These are phyloP conservation scores for Chrysanthemum makinoi DNA, from an alignment of 129 eudicot species.

Conservation along the genomic window DNA sequence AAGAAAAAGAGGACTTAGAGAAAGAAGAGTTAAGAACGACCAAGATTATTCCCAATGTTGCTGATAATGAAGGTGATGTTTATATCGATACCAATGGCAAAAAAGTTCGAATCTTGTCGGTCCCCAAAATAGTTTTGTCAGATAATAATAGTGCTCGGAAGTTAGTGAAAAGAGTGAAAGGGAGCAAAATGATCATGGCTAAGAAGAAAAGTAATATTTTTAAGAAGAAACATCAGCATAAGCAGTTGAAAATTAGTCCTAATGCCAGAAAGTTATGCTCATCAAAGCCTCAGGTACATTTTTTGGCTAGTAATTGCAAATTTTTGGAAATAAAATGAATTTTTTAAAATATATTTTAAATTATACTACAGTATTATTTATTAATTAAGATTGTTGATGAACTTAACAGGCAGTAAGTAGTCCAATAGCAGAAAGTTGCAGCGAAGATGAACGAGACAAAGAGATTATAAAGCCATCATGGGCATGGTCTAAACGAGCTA, in stretches of 20 bases:
- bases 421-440: constrained; percentile 25
- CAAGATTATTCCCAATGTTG: constrained; percentile 27
- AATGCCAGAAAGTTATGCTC: constrained; percentile 32
- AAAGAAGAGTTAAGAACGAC: constrained; percentile 24
- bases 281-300: constrained; percentile 45
- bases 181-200: not conserved
- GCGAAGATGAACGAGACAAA: constrained; percentile 13
- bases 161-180: constrained; percentile 39
- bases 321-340: not conserved
- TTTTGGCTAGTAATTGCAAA: not conserved
- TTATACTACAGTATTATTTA: not conserved
- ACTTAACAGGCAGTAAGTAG: constrained; percentile 31
- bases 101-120: constrained; percentile 75
- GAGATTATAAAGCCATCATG: constrained; percentile 40
- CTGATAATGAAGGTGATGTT: constrained; percentile 62
- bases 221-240: constrained; percentile 39
- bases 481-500: constrained; percentile 65
- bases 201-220: constrained; percentile 10
- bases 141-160: constrained; percentile 30
- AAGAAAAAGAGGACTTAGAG: constrained; percentile 29
- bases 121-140: constrained; percentile 18
- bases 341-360: not conserved
- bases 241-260: constrained; percentile 34
- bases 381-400: constrained; percentile 17
- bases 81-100: constrained; percentile 81